A percentile compares a stretch with the other conserved stretches of the same genome.
Evolutionary conservation across 148 eudicot species (phyloP).

Genomic region (Arctostaphylos glauca): DNA sequence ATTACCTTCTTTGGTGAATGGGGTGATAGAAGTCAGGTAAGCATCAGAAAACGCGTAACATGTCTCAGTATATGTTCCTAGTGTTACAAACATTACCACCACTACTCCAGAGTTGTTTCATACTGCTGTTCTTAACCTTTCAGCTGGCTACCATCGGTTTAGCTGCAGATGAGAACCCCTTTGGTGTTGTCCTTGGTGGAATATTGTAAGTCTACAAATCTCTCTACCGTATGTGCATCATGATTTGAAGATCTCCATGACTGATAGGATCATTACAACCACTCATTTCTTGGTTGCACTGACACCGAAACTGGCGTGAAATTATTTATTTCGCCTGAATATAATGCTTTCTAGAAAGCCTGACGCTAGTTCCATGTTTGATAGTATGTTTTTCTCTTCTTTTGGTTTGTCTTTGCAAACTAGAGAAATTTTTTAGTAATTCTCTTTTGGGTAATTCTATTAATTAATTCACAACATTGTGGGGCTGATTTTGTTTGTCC

Average conservation of each 20-base stretch:
- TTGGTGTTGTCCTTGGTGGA: conserved; percentile 98
- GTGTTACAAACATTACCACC: not conserved
- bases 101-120: conserved; percentile 11
- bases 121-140: conserved; percentile 12
- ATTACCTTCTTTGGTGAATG: conserved; percentile 97
- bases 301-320: not conserved
- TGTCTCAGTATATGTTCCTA: not conserved
- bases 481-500: conserved; percentile 18
- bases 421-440: too few species aligned
- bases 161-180: conserved; percentile 95
- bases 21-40: conserved; percentile 99
- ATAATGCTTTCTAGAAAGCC: not conserved
- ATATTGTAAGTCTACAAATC: conserved; percentile 57
- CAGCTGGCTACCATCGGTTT: conserved; percentile 98
- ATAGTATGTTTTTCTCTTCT: not conserved
- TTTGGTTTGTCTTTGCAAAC: not conserved
- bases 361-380: not conserved
- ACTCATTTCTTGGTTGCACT: not conserved
- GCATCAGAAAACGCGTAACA: not conserved
- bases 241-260: not conserved
- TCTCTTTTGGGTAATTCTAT: not conserved
- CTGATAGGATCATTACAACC: not conserved
- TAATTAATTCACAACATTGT: not conserved
- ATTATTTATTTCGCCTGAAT: not conserved
- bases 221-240: not conserved